A percentile compares a stretch with the other conserved stretches of the same genome.
These are phyloP conservation scores for Hyphodiscus sp. DNA, from an alignment of 2,329 filamentous ascomycete species.

Conservation along the genomic window DNA sequence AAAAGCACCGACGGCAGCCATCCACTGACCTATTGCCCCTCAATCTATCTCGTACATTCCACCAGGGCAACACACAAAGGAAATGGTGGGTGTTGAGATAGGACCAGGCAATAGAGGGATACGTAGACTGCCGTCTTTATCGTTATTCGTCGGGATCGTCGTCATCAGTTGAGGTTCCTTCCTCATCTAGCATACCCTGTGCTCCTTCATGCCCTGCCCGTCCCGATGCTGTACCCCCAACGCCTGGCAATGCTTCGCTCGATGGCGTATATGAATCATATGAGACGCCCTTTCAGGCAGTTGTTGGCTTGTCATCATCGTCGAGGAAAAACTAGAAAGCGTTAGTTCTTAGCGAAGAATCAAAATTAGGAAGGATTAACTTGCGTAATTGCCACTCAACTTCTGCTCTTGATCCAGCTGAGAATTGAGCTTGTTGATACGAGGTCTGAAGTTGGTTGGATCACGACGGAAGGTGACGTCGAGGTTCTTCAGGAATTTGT, in stretches of 20 bases:
- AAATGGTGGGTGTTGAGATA: constrained; percentile 20
- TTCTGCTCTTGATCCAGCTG: constrained; percentile 99
- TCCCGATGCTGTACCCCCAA: constrained; percentile 26
- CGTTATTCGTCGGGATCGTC: constrained; percentile 59
- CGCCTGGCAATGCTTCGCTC: constrained; percentile 28
- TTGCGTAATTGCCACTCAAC: constrained; percentile 80
- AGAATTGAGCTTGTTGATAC: constrained; percentile 96
- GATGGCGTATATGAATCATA: constrained; percentile 33
- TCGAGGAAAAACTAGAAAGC: constrained; percentile 84
- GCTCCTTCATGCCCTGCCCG: constrained; percentile 26
- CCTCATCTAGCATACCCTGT: constrained; percentile 36
- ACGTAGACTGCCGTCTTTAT: constrained; percentile 50
- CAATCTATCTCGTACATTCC: constrained; percentile 27
- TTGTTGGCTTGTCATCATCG: constrained; percentile 56
- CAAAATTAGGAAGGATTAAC: constrained; percentile 31
- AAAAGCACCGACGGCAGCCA: constrained; percentile 44
- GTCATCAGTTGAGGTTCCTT: constrained; percentile 56
- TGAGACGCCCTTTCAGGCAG: constrained; percentile 55
- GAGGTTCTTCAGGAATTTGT: constrained; percentile 90
- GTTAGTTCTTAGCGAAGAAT: constrained; percentile 10
- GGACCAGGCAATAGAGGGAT: constrained; percentile 50
- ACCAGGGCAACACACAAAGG: constrained; percentile 10
- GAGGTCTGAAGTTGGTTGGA: constrained; percentile 88
- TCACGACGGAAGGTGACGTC: constrained; percentile 98
- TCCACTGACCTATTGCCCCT: constrained; percentile 56